These are phyloP conservation scores for Limnanthes douglasii DNA, from an alignment of 345 rosid genomes.

Conservation along the genomic window DNA sequence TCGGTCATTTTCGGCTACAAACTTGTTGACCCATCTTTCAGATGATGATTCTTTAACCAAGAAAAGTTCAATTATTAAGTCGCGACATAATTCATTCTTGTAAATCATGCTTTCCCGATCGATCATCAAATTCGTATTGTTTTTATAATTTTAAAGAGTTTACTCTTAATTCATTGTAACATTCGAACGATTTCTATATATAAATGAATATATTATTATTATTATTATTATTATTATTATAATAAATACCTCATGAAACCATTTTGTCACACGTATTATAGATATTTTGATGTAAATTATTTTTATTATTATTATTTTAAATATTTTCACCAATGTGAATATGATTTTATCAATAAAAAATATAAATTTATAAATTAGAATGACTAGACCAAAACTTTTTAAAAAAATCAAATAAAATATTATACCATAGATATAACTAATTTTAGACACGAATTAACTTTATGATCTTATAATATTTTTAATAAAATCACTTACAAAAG, in stretches of 20 bases:
- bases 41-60: conserved; percentile 5
- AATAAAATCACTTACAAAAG: too few species aligned
- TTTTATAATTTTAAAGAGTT: conserved; percentile 2
- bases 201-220: too few species aligned
- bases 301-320: not conserved
- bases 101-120: not conserved
- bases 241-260: not conserved
- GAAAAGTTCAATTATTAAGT: not conserved
- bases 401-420: too few species aligned
- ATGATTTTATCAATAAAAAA: not conserved
- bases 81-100: conserved; percentile 9
- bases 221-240: not conserved
- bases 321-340: too few species aligned
- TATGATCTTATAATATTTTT: too few species aligned
- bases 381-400: too few species aligned
- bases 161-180: not conserved
- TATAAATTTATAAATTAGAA: too few species aligned
- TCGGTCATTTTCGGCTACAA: too few species aligned
- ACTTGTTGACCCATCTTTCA: too few species aligned
- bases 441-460: too few species aligned
- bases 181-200: not conserved
- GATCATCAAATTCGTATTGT: not conserved
- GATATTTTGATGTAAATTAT: not conserved
- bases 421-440: too few species aligned
- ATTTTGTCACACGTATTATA: not conserved